phyloP scores from a whole-genome alignment of 75 land plant genomes.

The Pinus taeda region DNA sequence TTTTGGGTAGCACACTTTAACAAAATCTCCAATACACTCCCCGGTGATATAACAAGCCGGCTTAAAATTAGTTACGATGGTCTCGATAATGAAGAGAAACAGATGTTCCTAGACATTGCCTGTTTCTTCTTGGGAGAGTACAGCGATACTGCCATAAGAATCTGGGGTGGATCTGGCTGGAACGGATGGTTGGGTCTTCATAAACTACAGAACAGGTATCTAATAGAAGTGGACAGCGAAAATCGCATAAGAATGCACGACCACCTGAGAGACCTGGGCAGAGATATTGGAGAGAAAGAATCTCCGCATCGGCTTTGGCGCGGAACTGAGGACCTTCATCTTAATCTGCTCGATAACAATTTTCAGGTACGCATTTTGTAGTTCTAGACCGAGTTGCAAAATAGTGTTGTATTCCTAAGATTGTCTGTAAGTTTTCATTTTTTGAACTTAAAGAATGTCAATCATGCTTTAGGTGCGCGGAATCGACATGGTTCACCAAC shows the following conservation, averaged over 20 bases:
- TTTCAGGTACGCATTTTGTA: too few relatives aligned
- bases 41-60: background rate
- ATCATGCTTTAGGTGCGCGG: background rate
- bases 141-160: background rate
- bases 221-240: background rate
- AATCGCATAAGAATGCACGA: background rate
- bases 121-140: background rate
- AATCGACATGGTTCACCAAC: background rate
- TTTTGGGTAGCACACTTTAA: background rate
- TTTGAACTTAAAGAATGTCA: too few relatives aligned
- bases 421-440: background rate
- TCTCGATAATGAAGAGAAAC: background rate
- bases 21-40: background rate
- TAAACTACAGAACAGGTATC: background rate
- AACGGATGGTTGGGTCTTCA: background rate
- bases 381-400: background rate
- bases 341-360: too few relatives aligned
- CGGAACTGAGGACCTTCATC: background rate
- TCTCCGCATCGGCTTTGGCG: background rate
- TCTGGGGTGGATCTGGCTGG: background rate
- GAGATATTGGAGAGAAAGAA: background rate
- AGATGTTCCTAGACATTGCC: background rate
- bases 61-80: background rate
- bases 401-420: background rate
- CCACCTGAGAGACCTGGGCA: slow-evolving; percentile 1